Evolutionary conservation across 345 rosid genomes (phyloP).

Genomic region (Pugionium dolabratum): DNA sequence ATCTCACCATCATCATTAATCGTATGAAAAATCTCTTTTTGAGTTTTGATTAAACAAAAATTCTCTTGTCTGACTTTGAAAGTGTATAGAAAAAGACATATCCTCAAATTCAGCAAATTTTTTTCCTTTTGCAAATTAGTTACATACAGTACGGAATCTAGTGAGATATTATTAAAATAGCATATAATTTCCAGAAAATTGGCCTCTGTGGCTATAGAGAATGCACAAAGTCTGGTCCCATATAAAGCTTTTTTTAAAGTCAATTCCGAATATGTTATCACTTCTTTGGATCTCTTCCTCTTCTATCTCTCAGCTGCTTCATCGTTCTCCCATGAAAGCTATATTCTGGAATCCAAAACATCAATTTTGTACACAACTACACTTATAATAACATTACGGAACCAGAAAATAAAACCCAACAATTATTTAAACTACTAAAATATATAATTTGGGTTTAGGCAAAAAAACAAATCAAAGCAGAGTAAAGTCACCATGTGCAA

Average conservation of each 20-base stretch:
- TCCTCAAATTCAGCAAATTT: slow-evolving; percentile 31
- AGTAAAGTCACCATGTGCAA: slow-evolving; percentile 39
- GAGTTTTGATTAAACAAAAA: too few relatives aligned
- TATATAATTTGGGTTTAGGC: too few relatives aligned
- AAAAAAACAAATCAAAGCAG: too few relatives aligned
- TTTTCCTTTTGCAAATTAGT: slow-evolving; percentile 24
- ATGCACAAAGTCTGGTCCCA: slow-evolving; percentile 38
- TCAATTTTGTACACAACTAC: background rate
- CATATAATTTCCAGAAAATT: slow-evolving; percentile 27
- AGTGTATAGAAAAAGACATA: background rate
- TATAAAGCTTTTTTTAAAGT: slow-evolving; percentile 23
- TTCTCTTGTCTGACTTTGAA: slow-evolving; percentile 10
- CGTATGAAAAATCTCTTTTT: too few relatives aligned
- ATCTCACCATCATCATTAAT: slow-evolving; percentile 1
- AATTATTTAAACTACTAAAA: slow-evolving; percentile 12
- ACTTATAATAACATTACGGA: slow-evolving; percentile 20
- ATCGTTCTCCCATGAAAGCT: slow-evolving; percentile 51
- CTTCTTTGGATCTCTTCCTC: slow-evolving; percentile 56
- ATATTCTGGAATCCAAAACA: slow-evolving; percentile 47
- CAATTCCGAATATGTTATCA: slow-evolving; percentile 31
- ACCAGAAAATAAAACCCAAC: slow-evolving; percentile 6
- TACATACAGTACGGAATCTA: slow-evolving; percentile 36
- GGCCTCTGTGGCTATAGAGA: slow-evolving; percentile 29
- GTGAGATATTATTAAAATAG: slow-evolving; percentile 29
- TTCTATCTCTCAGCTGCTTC: slow-evolving; percentile 57